A percentile compares a stretch with the other conserved stretches of the same genome.
Conservation (phyloP, 345 rosid genomes). For the Eucalyptus polybractea region DNA sequence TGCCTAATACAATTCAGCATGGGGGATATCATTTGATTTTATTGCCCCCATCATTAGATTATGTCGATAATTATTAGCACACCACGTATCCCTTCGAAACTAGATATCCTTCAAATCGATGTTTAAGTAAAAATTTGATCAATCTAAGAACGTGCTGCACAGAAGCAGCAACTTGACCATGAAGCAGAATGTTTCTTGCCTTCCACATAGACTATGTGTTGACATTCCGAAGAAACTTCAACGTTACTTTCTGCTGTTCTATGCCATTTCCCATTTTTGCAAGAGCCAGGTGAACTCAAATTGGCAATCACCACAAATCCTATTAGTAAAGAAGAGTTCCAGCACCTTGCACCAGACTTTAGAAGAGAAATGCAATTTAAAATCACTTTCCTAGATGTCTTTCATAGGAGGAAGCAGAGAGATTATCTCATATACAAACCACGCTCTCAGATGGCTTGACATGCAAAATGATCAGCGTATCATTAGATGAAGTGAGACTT, state of each 20-base stretch:
- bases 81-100: not conserved
- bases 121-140: not conserved
- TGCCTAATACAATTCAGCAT: not conserved
- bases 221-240: not conserved
- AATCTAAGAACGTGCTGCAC: not conserved
- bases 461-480: not conserved
- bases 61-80: not conserved
- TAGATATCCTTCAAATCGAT: not conserved
- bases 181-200: not conserved
- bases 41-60: not conserved
- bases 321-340: not conserved
- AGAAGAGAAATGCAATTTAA: not conserved
- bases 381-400: not conserved
- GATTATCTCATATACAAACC: not conserved
- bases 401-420: not conserved
- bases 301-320: not conserved
- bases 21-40: not conserved
- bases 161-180: not conserved
- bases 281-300: not conserved
- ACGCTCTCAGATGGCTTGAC: not conserved
- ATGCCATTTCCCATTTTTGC: not conserved
- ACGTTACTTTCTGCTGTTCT: not conserved
- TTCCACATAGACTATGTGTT: not conserved
- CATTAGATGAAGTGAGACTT: not conserved
- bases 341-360: not conserved